phyloP scores from a whole-genome alignment of 306 rosid genomes.

The Inga leiocalycina region DNA sequence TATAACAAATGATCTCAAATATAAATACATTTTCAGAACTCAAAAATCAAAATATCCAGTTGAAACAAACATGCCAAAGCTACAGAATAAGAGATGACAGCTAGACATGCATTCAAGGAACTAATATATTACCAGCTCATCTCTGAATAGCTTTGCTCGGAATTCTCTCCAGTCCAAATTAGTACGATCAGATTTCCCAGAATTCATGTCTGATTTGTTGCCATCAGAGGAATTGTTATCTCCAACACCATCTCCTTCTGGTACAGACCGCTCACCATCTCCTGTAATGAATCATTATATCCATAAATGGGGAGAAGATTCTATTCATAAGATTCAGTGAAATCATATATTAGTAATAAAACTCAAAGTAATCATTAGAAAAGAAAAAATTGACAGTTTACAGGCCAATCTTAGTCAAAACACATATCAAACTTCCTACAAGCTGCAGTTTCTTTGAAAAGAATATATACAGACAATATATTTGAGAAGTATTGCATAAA shows the following conservation, averaged over 20 bases:
- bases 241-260: constrained; percentile 35
- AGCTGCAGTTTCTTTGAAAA: background rate
- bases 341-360: background rate
- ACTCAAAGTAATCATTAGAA: constrained; percentile 24
- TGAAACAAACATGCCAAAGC: constrained; percentile 22
- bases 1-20: background rate
- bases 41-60: constrained; percentile 4
- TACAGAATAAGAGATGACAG: constrained; percentile 6
- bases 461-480: background rate
- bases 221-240: constrained; percentile 60
- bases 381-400: background rate
- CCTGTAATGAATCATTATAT: constrained; percentile 52
- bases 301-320: constrained; percentile 10
- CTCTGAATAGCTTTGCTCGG: constrained; percentile 81
- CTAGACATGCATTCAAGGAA: constrained; percentile 25
- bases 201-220: constrained; percentile 47
- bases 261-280: constrained; percentile 1
- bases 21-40: constrained; percentile 8
- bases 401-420: background rate
- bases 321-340: background rate
- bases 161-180: constrained; percentile 90
- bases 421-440: background rate
- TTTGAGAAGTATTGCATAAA: background rate
- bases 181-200: constrained; percentile 51
- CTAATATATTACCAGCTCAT: constrained; percentile 71